A percentile compares a stretch with the other conserved stretches of the same genome.
These are phyloP conservation scores for Chamaenerion angustifolium DNA, from an alignment of 345 rosid species.

Conservation along the genomic window DNA sequence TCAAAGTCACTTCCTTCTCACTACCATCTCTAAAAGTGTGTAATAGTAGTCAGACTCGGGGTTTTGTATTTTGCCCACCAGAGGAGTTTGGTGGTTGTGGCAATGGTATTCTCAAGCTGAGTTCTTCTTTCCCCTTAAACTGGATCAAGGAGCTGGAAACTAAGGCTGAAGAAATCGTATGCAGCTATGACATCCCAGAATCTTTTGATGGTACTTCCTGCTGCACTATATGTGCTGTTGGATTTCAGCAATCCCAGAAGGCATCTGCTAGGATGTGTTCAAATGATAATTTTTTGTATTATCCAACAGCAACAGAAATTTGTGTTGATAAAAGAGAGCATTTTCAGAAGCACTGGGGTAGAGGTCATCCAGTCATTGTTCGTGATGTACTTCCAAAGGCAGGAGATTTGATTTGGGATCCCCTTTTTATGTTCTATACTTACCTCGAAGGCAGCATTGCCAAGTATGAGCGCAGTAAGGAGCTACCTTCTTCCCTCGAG, in stretches of 20 bases:
- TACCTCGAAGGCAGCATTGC: slow-evolving; percentile 48
- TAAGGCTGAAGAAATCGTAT: slow-evolving; percentile 74
- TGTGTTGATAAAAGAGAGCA: slow-evolving; percentile 62
- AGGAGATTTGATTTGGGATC: slow-evolving; percentile 69
- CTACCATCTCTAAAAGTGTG: slow-evolving; percentile 18
- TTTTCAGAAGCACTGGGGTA: slow-evolving; percentile 90
- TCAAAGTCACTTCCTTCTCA: slow-evolving; percentile 18
- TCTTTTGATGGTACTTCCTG: slow-evolving; percentile 35
- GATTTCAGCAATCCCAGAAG: slow-evolving; percentile 38
- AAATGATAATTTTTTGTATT: slow-evolving; percentile 55
- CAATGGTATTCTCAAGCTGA: slow-evolving; percentile 33
- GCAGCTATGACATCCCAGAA: slow-evolving; percentile 84
- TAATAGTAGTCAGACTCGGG: slow-evolving; percentile 9
- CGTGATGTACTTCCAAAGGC: slow-evolving; percentile 45
- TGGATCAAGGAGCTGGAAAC: slow-evolving; percentile 64
- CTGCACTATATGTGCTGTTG: slow-evolving; percentile 55
- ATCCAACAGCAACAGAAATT: slow-evolving; percentile 39
- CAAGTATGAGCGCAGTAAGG: slow-evolving; percentile 24
- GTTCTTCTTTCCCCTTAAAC: slow-evolving; percentile 31
- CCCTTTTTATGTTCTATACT: slow-evolving; percentile 67
- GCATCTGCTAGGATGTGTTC: slow-evolving; percentile 53
- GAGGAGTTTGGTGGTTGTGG: slow-evolving; percentile 54
- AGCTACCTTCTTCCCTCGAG: slow-evolving; percentile 29
- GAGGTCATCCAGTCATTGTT: slow-evolving; percentile 81
- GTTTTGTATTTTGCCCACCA: slow-evolving; percentile 36